Conservation (phyloP, 495 filamentous ascomycete species). For the Penicillium silybi region DNA sequence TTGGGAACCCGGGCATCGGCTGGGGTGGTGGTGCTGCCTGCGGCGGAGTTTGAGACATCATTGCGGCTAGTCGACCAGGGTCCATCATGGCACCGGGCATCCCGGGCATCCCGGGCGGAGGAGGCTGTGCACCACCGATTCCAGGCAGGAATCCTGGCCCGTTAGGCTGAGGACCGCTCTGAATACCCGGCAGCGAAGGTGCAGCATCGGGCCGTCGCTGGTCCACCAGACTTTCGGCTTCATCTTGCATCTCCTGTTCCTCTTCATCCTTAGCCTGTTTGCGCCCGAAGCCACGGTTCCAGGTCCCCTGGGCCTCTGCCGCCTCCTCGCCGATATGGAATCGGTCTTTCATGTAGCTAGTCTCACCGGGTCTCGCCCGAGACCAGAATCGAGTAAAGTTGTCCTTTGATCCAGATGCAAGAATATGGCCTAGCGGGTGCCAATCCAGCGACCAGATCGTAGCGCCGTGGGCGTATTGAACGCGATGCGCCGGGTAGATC, state of each 20-base stretch:
- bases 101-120: constrained; percentile 48
- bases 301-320: constrained; percentile 89
- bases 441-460: constrained; percentile 97
- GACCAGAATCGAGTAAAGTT: constrained; percentile 96
- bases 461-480: constrained; percentile 85
- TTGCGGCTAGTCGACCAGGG: constrained; percentile 43
- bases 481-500: constrained; percentile 80
- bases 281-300: constrained; percentile 74
- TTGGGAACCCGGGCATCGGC: constrained; percentile 37
- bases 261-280: constrained; percentile 85
- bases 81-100: constrained; percentile 52
- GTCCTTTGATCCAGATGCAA: constrained; percentile 98
- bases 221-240: constrained; percentile 88
- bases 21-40: constrained; percentile 28
- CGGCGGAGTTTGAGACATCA: constrained; percentile 41
- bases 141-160: constrained; percentile 42
- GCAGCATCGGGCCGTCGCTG: constrained; percentile 63
- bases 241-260: constrained; percentile 88
- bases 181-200: constrained; percentile 50
- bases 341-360: constrained; percentile 75
- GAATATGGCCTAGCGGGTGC: constrained; percentile 93
- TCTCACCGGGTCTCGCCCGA: constrained; percentile 80
- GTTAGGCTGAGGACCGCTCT: constrained; percentile 31
- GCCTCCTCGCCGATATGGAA: constrained; percentile 94
- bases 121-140: constrained; percentile 46